Evolutionary conservation across 257 asterid species (phyloP).

Genomic region (Fraxinus cuspidata): DNA sequence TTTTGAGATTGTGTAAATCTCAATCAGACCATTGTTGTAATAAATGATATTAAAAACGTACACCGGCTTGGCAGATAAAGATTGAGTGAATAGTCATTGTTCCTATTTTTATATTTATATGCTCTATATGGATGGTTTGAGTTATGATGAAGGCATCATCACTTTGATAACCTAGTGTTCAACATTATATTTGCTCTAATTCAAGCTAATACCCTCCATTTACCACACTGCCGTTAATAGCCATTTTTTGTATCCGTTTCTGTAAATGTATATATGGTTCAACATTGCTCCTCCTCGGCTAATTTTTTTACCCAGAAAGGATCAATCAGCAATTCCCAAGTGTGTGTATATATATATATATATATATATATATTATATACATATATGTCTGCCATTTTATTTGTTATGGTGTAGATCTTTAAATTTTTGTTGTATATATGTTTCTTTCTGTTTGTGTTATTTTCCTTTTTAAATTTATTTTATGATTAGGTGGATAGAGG

Average conservation of each 20-base stretch:
- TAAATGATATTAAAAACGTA: too few relatives aligned
- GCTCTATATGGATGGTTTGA: neutral
- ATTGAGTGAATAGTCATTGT: neutral
- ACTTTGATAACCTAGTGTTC: neutral
- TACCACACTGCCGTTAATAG: neutral
- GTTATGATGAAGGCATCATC: neutral
- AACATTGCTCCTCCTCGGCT: neutral
- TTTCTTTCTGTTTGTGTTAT: neutral
- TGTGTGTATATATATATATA: too few relatives aligned
- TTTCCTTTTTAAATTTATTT: neutral
- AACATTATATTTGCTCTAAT: neutral
- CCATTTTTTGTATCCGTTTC: constrained; percentile 5
- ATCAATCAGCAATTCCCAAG: neutral
- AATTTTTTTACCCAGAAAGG: neutral
- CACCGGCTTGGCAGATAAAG: too few relatives aligned
- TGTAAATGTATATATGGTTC: neutral
- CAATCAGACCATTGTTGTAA: neutral
- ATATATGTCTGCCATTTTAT: neutral
- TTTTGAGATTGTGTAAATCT: neutral
- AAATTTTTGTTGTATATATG: too few relatives aligned
- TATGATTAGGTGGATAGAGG: neutral
- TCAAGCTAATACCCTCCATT: neutral
- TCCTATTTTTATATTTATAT: constrained; percentile 14
- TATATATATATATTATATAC: too few relatives aligned
- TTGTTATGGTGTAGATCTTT: neutral